These are phyloP conservation scores for Nakazawaea siamensis DNA, from an alignment of 805 yeast species.

Conservation along the genomic window DNA sequence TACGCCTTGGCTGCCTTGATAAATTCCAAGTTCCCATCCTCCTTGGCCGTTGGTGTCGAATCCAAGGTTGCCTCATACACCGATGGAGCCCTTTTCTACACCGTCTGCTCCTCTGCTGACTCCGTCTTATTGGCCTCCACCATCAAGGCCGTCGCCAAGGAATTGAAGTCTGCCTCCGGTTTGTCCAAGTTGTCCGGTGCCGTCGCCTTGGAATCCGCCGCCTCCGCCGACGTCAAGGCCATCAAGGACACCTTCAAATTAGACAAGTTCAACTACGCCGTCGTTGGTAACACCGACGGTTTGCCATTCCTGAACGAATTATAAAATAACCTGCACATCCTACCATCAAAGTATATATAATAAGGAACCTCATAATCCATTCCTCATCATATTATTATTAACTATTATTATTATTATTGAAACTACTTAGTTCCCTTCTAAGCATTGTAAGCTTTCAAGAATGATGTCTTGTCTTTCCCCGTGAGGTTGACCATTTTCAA, in stretches of 20 bases:
- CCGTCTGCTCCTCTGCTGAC: slow-evolving; percentile 52
- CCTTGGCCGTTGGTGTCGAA: slow-evolving; percentile 46
- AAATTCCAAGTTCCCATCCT: slow-evolving; percentile 36
- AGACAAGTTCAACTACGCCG: slow-evolving; percentile 73
- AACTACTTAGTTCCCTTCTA: not conserved
- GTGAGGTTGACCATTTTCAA: slow-evolving; percentile 6
- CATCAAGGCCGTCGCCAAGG: slow-evolving; percentile 50
- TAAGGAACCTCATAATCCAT: not conserved
- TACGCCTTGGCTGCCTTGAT: slow-evolving; percentile 66
- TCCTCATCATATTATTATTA: not conserved
- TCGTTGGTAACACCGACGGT: slow-evolving; percentile 79
- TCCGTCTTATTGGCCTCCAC: slow-evolving; percentile 52
- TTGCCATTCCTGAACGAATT: slow-evolving; percentile 90
- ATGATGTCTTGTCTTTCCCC: slow-evolving; percentile 2
- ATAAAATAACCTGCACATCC: slow-evolving; percentile 25
- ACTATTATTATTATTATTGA: not conserved
- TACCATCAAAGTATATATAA: not conserved
- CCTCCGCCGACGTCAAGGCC: slow-evolving; percentile 29
- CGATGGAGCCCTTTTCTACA: slow-evolving; percentile 75
- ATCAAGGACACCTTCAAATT: slow-evolving; percentile 25
- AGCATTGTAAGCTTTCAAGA: slow-evolving; percentile 2
- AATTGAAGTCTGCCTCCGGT: slow-evolving; percentile 44
- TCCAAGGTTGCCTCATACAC: slow-evolving; percentile 56
- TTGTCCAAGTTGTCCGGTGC: slow-evolving; percentile 53
- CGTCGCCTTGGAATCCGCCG: slow-evolving; percentile 34